Base-by-base conservation (phyloP, 768 basidiomycete genomes). In the Kwoniella pini region DNA sequence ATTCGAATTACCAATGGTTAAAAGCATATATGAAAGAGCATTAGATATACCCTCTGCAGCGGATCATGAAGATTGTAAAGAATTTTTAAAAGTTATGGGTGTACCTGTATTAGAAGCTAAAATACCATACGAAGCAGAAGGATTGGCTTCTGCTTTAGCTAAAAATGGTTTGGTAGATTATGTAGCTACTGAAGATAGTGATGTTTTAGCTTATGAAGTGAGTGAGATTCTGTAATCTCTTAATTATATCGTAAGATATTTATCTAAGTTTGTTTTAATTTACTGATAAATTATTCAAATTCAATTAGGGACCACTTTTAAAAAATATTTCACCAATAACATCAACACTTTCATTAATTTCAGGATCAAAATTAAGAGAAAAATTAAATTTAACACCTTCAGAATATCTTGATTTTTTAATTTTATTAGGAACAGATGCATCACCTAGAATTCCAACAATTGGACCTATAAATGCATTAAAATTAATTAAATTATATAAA, bases 351-450 rank as follows among this genome's bases (percentile, higher is more conserved):
- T 76, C 84, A 36, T 61, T 87, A 51, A 81, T 93, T 49, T 84
- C 83, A 15, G 90, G 89, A 4, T 65, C 82, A 1, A 82, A 86
- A 2, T 81, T 92, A 19, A 88, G 87, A 9, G 61, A 77, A 0
- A 80, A 80, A 6, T 83, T 91, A 33, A 72, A 80, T 11, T 84
- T 96, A 26, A 80, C 83, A 65, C 82, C 82, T 7, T 70, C 81
- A 0, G 75, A 84, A 50, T 93, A 84, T 77, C 76, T 95, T 68
- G 93, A 96, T 79, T 92, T 95, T 77, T 86, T 85, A 0, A 84
- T 95, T 51, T 82, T 96, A 5, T 83, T 93, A 10, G 93, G 93
- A 11, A 95, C 92, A 1, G 93, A 96, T 77, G 94, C 95, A 68
- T 87, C 90, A 0, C 85, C 87, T 45, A 85, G 93, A 4, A 89